Conservation (phyloP, 1,284 basidiomycete genomes). For the Malassezia restricta region DNA sequence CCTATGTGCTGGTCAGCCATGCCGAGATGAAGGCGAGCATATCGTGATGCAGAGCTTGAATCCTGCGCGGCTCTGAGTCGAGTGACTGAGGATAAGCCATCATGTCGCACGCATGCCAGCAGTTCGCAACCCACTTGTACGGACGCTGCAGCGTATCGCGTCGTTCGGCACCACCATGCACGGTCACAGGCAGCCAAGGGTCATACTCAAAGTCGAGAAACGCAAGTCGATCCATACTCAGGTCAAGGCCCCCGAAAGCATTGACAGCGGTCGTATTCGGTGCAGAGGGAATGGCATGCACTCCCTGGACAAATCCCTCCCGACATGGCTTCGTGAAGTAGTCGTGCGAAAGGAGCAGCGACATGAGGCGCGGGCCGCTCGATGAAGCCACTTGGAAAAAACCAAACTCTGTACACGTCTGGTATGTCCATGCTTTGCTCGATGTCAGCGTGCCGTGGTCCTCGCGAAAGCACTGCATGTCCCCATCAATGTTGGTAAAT, state of each 20-base stretch:
- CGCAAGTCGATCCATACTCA: slow-evolving; percentile 63
- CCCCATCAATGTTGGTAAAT: background rate
- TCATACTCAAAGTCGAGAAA: slow-evolving; percentile 74
- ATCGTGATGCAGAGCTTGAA: slow-evolving; percentile 66
- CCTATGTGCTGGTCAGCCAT: slow-evolving; percentile 54
- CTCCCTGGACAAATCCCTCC: slow-evolving; percentile 67
- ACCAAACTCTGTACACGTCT: slow-evolving; percentile 75
- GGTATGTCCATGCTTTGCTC: slow-evolving; percentile 77
- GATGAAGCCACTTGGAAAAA: slow-evolving; percentile 55
- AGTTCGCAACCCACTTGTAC: slow-evolving; percentile 69
- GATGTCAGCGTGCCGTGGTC: slow-evolving; percentile 58
- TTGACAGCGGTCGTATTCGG: slow-evolving; percentile 75
- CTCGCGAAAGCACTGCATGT: slow-evolving; percentile 32
- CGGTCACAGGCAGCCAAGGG: slow-evolving; percentile 76
- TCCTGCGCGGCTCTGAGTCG: slow-evolving; percentile 59
- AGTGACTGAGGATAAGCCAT: slow-evolving; percentile 18
- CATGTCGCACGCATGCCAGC: slow-evolving; percentile 34
- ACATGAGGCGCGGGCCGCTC: slow-evolving; percentile 56
- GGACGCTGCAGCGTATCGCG: slow-evolving; percentile 62
- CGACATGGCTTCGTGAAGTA: slow-evolving; percentile 69
- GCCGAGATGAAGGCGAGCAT: slow-evolving; percentile 66
- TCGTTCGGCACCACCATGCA: slow-evolving; percentile 59
- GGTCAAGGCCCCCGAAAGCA: slow-evolving; percentile 50
- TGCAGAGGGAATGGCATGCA: slow-evolving; percentile 58
- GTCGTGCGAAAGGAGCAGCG: slow-evolving; percentile 60